Percentiles rank a stretch among this genome's conserved stretches.
Conservation (phyloP, 306 rosid species). For the Erythrophleum fordii region DNA sequence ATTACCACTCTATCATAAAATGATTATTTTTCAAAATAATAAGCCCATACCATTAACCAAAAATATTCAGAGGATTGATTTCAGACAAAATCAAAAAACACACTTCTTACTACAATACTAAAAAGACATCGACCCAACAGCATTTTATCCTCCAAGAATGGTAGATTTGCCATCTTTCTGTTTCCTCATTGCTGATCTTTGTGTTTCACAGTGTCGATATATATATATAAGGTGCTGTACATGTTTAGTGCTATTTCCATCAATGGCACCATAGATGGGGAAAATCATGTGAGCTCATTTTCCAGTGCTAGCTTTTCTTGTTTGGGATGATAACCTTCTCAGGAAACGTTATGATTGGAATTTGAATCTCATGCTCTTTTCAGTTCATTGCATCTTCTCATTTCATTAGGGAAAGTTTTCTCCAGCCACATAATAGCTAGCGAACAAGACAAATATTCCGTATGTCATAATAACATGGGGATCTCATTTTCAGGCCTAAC, state of each 20-base stretch:
- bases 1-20: too few relatives aligned
- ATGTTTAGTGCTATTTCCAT: neutral
- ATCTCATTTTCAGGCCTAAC: too few relatives aligned
- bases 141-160: neutral
- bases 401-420: neutral
- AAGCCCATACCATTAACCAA: too few relatives aligned
- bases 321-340: neutral
- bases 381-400: neutral
- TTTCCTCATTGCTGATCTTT: neutral
- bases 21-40: too few relatives aligned
- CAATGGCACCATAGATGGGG: neutral
- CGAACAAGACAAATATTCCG: neutral
- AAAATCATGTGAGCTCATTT: neutral
- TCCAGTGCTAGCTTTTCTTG: neutral
- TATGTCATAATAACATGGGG: neutral
- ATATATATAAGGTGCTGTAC: neutral
- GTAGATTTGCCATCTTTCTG: neutral
- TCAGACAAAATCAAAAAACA: neutral
- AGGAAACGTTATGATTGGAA: constrained; percentile 20
- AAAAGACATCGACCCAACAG: neutral
- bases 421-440: neutral
- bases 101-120: neutral
- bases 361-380: neutral
- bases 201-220: neutral
- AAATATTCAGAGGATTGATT: neutral